Evolutionary conservation across 192 early-diverging fungal genomes (phyloP).

Genomic region (Gaertneriomyces sp.): DNA sequence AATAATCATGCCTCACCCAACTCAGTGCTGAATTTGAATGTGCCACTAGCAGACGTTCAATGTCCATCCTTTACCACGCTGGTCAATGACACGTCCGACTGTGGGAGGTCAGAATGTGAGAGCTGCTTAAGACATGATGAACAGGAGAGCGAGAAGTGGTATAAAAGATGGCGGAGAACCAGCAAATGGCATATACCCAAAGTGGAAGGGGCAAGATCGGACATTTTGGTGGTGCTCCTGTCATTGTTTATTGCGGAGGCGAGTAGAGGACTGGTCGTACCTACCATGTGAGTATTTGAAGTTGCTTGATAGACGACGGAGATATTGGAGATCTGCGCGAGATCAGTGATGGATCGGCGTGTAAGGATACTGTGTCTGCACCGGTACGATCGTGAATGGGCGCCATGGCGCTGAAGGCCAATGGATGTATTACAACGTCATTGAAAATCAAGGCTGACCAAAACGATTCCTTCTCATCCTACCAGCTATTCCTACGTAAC

Average conservation of each 20-base stretch:
- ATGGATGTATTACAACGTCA: not conserved
- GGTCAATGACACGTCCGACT: too few species aligned
- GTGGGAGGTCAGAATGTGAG: too few species aligned
- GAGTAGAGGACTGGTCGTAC: conserved; percentile 29
- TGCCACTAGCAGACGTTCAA: not conserved
- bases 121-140: too few species aligned
- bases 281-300: conserved; percentile 27
- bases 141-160: too few species aligned
- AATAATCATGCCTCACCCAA: not conserved
- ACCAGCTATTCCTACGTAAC: conserved; percentile 22
- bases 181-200: too few species aligned
- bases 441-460: too few species aligned
- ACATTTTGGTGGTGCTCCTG: conserved; percentile 19
- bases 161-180: too few species aligned
- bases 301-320: not conserved
- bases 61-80: too few species aligned
- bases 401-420: not conserved
- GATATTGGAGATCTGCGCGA: not conserved
- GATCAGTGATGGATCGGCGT: not conserved
- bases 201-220: not conserved
- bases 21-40: not conserved
- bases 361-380: not conserved
- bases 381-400: not conserved
- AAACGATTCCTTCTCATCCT: not conserved
- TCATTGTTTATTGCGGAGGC: conserved; percentile 29